phyloP scores from a whole-genome alignment of 371 early-diverging fungal genomes.

The Mucor saturninus region DNA sequence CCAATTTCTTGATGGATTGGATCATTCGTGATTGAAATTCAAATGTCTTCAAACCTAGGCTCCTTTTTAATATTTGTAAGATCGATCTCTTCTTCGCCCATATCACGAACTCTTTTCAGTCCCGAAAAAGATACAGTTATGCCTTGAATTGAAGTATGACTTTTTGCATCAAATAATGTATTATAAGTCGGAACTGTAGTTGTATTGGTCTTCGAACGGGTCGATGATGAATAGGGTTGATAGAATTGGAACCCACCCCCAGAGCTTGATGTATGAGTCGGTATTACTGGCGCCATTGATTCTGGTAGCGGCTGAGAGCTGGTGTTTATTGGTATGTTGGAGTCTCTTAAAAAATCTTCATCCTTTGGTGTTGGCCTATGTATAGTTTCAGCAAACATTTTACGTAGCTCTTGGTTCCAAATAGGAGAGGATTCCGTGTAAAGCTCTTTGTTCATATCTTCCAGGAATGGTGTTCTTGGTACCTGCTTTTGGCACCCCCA shows the following conservation, averaged over 20 bases:
- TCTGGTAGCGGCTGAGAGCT: not conserved
- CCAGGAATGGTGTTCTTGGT: not conserved
- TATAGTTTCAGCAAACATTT: not conserved
- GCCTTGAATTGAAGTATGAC: not conserved
- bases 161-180: not conserved
- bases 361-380: not conserved
- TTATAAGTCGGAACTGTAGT: not conserved
- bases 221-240: slow-evolving; percentile 2
- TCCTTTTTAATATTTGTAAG: no score
- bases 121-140: not conserved
- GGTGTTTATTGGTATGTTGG: not conserved
- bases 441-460: not conserved
- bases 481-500: not conserved
- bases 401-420: not conserved
- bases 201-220: not conserved
- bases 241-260: not conserved
- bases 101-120: not conserved
- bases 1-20: no score
- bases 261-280: not conserved
- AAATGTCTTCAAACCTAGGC: no score
- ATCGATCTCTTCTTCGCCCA: no score
- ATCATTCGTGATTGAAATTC: no score
- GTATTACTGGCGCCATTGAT: not conserved
- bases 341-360: not conserved
- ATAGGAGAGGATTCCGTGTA: not conserved